phyloP scores from a whole-genome alignment of 2,329 filamentous ascomycete genomes.

The Diplodia corticola region DNA sequence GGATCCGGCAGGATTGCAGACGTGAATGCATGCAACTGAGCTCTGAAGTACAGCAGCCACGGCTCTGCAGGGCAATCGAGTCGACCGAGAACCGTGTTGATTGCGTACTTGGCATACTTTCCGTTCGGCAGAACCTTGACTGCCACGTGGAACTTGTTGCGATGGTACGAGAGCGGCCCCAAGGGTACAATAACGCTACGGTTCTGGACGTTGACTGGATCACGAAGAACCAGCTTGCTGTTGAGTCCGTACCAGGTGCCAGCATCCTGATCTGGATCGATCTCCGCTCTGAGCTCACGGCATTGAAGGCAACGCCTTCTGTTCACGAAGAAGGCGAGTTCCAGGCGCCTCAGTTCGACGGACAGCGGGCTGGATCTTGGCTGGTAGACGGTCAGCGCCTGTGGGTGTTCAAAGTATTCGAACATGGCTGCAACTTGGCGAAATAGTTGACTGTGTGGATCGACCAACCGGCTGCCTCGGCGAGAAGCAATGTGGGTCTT shows the following conservation, averaged over 20 bases:
- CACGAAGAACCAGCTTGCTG: slow-evolving; percentile 59
- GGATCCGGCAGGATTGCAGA: slow-evolving; percentile 59
- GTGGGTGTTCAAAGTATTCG: slow-evolving; percentile 49
- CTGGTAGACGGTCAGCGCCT: slow-evolving; percentile 51
- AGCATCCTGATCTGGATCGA: slow-evolving; percentile 55
- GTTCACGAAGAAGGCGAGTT: slow-evolving; percentile 58
- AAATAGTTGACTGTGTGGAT: slow-evolving; percentile 50
- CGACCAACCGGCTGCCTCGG: slow-evolving; percentile 44
- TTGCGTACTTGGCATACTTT: slow-evolving; percentile 52
- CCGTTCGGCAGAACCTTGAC: slow-evolving; percentile 42
- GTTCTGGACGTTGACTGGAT: slow-evolving; percentile 41
- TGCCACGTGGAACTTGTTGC: slow-evolving; percentile 45
- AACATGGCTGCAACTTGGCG: slow-evolving; percentile 49
- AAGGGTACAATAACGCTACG: slow-evolving; percentile 58
- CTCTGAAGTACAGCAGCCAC: slow-evolving; percentile 56
- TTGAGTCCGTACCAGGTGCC: slow-evolving; percentile 61
- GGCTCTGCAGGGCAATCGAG: slow-evolving; percentile 61
- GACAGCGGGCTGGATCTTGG: slow-evolving; percentile 36
- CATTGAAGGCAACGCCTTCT: slow-evolving; percentile 46
- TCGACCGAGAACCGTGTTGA: slow-evolving; percentile 57
- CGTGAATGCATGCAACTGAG: slow-evolving; percentile 61
- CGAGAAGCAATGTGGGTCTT: slow-evolving; percentile 31
- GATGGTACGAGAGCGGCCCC: slow-evolving; percentile 38
- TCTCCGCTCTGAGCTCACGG: slow-evolving; percentile 50
- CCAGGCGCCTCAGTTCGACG: slow-evolving; percentile 55